Evolutionary conservation across 2,329 filamentous ascomycete species (phyloP).

Genomic region (Tothia fuscella): DNA sequence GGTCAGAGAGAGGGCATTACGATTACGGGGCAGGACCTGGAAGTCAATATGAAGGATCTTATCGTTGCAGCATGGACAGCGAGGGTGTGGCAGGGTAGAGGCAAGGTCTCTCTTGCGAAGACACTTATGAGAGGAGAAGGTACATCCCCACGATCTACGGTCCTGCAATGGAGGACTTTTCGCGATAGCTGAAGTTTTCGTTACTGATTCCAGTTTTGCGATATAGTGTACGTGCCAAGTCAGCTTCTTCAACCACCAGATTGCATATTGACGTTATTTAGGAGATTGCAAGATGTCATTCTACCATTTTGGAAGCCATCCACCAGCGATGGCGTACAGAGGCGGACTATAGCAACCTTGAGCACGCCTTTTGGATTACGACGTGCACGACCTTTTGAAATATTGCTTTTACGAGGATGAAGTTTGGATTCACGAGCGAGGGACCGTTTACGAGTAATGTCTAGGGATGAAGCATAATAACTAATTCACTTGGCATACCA

Average conservation of each 20-base stretch:
- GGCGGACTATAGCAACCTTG: neutral
- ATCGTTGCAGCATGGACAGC: slow-evolving; percentile 10
- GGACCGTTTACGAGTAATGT: too few species aligned
- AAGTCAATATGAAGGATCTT: slow-evolving; percentile 10
- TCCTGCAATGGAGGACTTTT: neutral
- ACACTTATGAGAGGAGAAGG: slow-evolving; percentile 7
- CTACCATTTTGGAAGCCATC: neutral
- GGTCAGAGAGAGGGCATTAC: slow-evolving; percentile 4
- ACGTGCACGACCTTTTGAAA: slow-evolving; percentile 1
- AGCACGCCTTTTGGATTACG: neutral
- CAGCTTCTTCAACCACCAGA: neutral
- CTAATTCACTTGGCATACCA: too few species aligned
- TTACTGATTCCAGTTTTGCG: neutral
- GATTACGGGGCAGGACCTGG: slow-evolving; percentile 1
- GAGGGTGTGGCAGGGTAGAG: slow-evolving; percentile 9
- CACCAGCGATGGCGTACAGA: neutral
- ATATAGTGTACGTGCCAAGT: neutral
- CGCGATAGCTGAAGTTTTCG: neutral
- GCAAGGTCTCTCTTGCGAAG: neutral
- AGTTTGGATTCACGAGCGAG: too few species aligned
- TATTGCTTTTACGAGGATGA: neutral
- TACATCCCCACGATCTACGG: neutral
- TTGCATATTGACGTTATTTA: neutral
- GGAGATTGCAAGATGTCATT: slow-evolving; percentile 1
- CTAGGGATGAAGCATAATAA: too few species aligned